Evolutionary conservation across 1,139 yeast genomes (phyloP), one percentile per base, ranked within the genome.

Genomic region (Yamadazyma spencermartinsiae): DNA sequence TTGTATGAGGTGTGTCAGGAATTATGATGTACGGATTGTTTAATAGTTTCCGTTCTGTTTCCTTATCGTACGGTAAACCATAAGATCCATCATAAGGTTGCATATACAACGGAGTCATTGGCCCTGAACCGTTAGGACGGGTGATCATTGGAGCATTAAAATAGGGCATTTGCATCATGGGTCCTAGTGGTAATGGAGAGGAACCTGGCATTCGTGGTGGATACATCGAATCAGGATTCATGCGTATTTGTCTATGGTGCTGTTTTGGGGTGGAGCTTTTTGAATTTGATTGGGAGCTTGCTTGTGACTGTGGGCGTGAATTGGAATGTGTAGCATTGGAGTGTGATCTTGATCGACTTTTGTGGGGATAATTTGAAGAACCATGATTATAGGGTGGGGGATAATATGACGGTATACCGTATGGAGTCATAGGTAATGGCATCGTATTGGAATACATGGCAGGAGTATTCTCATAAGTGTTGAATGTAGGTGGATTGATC

Each of bases 1-100:
- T 28, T 13, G 11, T 24, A 20, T 20, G 34, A 15, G 35, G 37
- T 24, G 46, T 44, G 14, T 54, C 60, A 1, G 66, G 66, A 21
- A 60, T 43, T 18, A 62, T 60, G 20, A 61, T 61, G 44, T 61
- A 61, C 2, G 67, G 67, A 33, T 62, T 62, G 45, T 61, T 62
- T 39, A 61, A 49, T 20, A 61, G 42, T 36, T 56, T 51, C 36
- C 67, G 41, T 39, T 60, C 65, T 4, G 61, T 58, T 37, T 61
- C 67, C 41, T 55, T 56, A 37, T 61, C 64, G 39, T 57, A 33
- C 25, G 42, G 35, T 38, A 43, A 18, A 35, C 34, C 35, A 42
- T 42, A n/a, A 41, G 40, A 23, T 34, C 30, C 26, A 37, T 39
- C 20, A 12, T 28, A 28, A 9, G 31, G 31, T 11, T 8, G 12